Evolutionary conservation across 345 rosid species (phyloP), one percentile per base, ranked within the genome.

Genomic region (Lepidium africanum): DNA sequence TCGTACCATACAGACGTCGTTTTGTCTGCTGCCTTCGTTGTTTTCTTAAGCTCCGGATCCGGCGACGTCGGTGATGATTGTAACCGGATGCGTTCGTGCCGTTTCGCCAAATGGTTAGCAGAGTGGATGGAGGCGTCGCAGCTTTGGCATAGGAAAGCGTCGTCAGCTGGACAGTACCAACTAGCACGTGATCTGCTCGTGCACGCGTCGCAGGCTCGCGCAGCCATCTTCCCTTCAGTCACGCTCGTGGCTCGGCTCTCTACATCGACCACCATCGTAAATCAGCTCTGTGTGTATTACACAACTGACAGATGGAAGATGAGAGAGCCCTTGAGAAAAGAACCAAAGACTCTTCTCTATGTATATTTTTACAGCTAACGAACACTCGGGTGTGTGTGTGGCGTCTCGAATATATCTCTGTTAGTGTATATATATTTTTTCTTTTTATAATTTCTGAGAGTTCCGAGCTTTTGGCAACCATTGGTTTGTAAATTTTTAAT

Each of bases 61-160:
- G 51, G 42, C 21, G n/a, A n/a, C 3, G 5, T 14, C 14, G 36
- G 37, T 12, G 47, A 38, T 19, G 78, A 67, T 69, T 78, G 69
- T 12, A 85, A 82, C 60, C 80, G 37, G 57, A 88, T 79, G 21
- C 91, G 79, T 63, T 82, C 83, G 64, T 88, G 95, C 37, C 89
- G 72, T 9, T 82, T 72, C 0, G 95, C 87, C 4, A 88, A 63
- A 65, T 61, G 86, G 77, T 88, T 86, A 1, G 91, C 89, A 0
- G 91, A 84, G 76, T 86, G 91, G 47, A 88, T 83, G 0, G 87
- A 82, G 4, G 83, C 52, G 71, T 86, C 91, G 40, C 95, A 88
- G 27, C 53, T 73, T 57, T 82, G 89, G 81, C 95, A 88, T 42
- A 88, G 85, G 59, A 88, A 88, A 38, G 95, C 91, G 30, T 82